A percentile compares a stretch with the other conserved stretches of the same genome.
Conservation (phyloP, 2,329 filamentous ascomycete genomes). For the Monosporascus sp. region DNA sequence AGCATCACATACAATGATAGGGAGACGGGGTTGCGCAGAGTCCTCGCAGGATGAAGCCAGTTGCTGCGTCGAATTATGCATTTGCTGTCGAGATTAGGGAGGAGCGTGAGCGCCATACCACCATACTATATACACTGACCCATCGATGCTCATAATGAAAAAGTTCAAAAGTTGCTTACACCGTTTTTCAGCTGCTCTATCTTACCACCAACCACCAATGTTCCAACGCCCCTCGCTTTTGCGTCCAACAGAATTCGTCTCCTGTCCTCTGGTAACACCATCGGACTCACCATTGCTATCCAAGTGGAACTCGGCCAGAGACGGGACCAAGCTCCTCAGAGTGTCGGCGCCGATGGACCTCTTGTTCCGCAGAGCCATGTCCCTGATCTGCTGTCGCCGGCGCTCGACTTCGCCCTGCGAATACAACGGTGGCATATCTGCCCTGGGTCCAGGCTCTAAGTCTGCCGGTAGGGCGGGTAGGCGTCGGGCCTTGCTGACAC, state of each 20-base stretch:
- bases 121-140: background rate
- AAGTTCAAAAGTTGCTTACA: background rate
- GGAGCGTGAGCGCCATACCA: background rate
- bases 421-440: background rate
- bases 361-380: slow-evolving; percentile 22
- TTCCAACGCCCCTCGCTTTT: slow-evolving; percentile 22
- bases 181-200: background rate
- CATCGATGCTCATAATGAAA: background rate
- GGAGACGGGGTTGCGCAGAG: too few species aligned
- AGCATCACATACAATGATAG: background rate
- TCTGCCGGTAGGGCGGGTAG: slow-evolving; percentile 2
- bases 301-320: slow-evolving; percentile 13
- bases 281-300: slow-evolving; percentile 10
- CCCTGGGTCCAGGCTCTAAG: background rate
- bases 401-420: slow-evolving; percentile 13
- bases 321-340: slow-evolving; percentile 25
- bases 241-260: slow-evolving; percentile 6
- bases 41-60: too few species aligned
- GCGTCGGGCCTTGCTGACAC: slow-evolving; percentile 10
- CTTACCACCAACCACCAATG: slow-evolving; percentile 22
- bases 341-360: slow-evolving; percentile 25
- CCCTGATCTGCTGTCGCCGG: slow-evolving; percentile 17
- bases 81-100: background rate
- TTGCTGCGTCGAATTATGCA: background rate
- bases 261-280: slow-evolving; percentile 3